Base-by-base conservation (phyloP, 805 yeast genomes). In the Kodamaea kaohsiungensis region DNA sequence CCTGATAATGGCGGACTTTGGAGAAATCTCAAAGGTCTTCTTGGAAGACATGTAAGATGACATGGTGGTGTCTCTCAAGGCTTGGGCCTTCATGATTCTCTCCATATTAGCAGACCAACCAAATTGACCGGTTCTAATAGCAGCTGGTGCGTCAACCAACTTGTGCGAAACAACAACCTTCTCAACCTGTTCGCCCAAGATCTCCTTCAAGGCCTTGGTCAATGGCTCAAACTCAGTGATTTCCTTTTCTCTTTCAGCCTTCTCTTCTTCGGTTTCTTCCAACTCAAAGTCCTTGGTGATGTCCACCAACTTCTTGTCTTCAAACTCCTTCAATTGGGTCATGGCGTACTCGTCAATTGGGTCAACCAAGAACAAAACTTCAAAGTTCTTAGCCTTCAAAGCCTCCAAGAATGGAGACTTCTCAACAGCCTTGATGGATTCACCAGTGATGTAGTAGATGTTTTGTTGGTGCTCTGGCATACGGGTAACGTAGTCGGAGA, bases 101-200 rank as follows among this genome's bases (percentile, higher is more conserved):
- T 95, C 99, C 99, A 95, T 95, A 85, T 95, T 95, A 71, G 99
- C 99, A 65, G 99, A 95, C 99, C 99, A 95, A 77, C 99, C 99
- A 77, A 95, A 95, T 83, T 95, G 98, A 66, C 98, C 98, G 65
- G 99, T 95, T 86, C 99, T 91, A 76, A 95, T 95, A 67, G 99
- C 99, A 76, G 99, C 99, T 77, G 99, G 99, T 56, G 98, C 92
- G 72, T 92, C 98, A 68, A 92, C 91, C 72, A 95, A 86, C 81
- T 91, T 91, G 82, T 93, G 96, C 62, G 98, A 91, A 62, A 95
- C 97, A 73, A 92, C 91, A 78, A 96, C 99, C 85, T 95, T 95
- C 84, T 95, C 99, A 69, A 95, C 98, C 81, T 90, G 93, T 69
- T 95, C 99, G 73, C 98, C 99, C 69, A 95, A 86, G 72, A 95